phyloP scores from a whole-genome alignment of 2,329 filamentous ascomycete genomes.

The Exserohilum turcica region DNA sequence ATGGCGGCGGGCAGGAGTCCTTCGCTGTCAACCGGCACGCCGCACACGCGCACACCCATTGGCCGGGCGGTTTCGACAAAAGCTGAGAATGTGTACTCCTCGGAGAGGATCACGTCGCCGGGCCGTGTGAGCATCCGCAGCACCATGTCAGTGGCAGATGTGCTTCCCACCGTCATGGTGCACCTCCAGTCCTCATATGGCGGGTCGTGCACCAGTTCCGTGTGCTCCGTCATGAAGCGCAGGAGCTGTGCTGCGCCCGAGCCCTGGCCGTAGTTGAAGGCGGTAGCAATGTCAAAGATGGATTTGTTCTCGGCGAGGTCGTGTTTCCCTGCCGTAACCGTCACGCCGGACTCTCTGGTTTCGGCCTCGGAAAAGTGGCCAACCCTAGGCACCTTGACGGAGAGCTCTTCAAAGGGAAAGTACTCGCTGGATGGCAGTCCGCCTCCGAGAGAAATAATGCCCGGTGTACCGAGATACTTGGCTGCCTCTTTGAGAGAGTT shows the following conservation, averaged over 20 bases:
- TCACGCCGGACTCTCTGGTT: conserved; percentile 63
- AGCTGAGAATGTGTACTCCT: conserved; percentile 89
- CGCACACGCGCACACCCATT: conserved; percentile 64
- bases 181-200: conserved; percentile 91
- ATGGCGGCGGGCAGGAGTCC: conserved; percentile 67
- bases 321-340: conserved; percentile 77
- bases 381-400: conserved; percentile 71
- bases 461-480: conserved; percentile 76
- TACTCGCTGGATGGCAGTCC: conserved; percentile 87
- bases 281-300: conserved; percentile 77
- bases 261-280: conserved; percentile 91
- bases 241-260: conserved; percentile 84
- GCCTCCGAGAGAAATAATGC: conserved; percentile 88
- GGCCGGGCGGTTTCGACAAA: conserved; percentile 69
- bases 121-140: conserved; percentile 80
- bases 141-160: conserved; percentile 81
- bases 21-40: conserved; percentile 68
- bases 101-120: conserved; percentile 79
- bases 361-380: conserved; percentile 74
- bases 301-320: conserved; percentile 71
- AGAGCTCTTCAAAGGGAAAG: conserved; percentile 86
- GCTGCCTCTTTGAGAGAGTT: conserved; percentile 82
- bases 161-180: conserved; percentile 82
- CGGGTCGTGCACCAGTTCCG: conserved; percentile 84
- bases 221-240: conserved; percentile 92